Evolutionary conservation across 495 filamentous ascomycete genomes (phyloP).

Genomic region (Pyronema domesticum): DNA sequence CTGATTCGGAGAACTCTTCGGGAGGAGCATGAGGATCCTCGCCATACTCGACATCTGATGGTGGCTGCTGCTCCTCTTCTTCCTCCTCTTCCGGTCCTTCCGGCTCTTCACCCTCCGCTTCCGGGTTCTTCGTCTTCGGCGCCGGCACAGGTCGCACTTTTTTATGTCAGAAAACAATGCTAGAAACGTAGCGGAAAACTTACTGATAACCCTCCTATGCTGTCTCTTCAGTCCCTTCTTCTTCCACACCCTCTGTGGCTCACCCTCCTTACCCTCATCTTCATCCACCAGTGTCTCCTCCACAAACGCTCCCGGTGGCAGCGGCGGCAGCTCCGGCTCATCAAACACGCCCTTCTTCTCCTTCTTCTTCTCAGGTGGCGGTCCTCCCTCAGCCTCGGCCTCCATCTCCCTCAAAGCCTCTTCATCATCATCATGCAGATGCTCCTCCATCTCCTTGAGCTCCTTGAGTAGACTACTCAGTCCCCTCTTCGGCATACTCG

Average conservation of each 20-base stretch:
- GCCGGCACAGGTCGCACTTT: slow-evolving; percentile 29
- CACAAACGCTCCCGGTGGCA: slow-evolving; percentile 46
- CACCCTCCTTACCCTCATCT: slow-evolving; percentile 30
- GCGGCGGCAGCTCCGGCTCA: slow-evolving; percentile 7
- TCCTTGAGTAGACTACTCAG: slow-evolving; percentile 64
- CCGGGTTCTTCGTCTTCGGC: slow-evolving; percentile 24
- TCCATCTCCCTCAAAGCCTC: slow-evolving; percentile 73
- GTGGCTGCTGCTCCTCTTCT: background rate
- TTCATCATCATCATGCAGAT: slow-evolving; percentile 57
- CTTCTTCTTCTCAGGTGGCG: slow-evolving; percentile 5
- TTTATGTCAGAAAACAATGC: background rate
- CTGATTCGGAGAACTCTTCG: slow-evolving; percentile 15
- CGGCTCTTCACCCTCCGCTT: slow-evolving; percentile 15
- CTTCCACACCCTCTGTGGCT: slow-evolving; percentile 50
- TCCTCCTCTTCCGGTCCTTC: slow-evolving; percentile 10
- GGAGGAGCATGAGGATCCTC: slow-evolving; percentile 24
- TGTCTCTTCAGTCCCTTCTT: slow-evolving; percentile 87
- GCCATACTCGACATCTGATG: slow-evolving; percentile 22
- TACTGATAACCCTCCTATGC: slow-evolving; percentile 62
- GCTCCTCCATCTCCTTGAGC: slow-evolving; percentile 62
- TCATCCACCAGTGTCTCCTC: slow-evolving; percentile 33
- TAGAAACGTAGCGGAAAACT: slow-evolving; percentile 6
- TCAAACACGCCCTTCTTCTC: slow-evolving; percentile 1
- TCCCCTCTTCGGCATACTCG: slow-evolving; percentile 49
- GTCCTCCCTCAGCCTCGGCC: slow-evolving; percentile 28